phyloP scores from a whole-genome alignment of 176 grass and related monocot species.

The Ensete ventricosum region DNA sequence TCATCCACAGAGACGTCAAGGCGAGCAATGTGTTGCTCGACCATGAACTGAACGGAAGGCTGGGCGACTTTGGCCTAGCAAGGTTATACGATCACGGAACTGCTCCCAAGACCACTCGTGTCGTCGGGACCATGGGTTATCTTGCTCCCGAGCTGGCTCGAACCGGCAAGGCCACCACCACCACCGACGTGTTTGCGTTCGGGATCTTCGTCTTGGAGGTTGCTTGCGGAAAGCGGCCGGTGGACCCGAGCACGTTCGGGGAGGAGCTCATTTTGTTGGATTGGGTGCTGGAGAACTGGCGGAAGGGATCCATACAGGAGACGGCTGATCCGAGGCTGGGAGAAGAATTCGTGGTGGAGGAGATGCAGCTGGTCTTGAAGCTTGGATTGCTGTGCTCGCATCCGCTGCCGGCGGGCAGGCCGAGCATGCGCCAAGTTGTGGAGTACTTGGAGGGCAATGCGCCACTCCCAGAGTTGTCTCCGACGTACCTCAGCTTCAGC shows the following conservation, averaged over 20 bases:
- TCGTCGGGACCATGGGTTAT: constrained; percentile 56
- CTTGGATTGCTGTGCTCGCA: not conserved
- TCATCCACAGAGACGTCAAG: constrained; percentile 57
- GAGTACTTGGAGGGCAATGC: constrained; percentile 32
- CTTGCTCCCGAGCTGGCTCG: constrained; percentile 41
- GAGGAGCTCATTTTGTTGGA: not conserved
- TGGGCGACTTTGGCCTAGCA: constrained; percentile 57
- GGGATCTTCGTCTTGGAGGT: constrained; percentile 3
- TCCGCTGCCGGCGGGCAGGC: not conserved
- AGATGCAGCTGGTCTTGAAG: not conserved
- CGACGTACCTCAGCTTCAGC: constrained; percentile 24
- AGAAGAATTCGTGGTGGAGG: not conserved
- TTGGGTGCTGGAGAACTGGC: not conserved
- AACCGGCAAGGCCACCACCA: not conserved
- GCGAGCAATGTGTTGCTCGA: constrained; percentile 59
- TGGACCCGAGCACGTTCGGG: not conserved
- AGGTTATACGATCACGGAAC: constrained; percentile 44
- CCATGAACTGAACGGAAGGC: constrained; percentile 28
- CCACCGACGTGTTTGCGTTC: constrained; percentile 9
- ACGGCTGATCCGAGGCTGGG: not conserved
- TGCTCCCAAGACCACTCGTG: constrained; percentile 32
- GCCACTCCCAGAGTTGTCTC: constrained; percentile 21
- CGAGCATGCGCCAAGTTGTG: constrained; percentile 32
- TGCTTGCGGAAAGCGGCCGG: not conserved
- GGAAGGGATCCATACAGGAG: not conserved